Conservation (phyloP, 352 stramenopile genomes). For the Globisporangium takayamanum region DNA sequence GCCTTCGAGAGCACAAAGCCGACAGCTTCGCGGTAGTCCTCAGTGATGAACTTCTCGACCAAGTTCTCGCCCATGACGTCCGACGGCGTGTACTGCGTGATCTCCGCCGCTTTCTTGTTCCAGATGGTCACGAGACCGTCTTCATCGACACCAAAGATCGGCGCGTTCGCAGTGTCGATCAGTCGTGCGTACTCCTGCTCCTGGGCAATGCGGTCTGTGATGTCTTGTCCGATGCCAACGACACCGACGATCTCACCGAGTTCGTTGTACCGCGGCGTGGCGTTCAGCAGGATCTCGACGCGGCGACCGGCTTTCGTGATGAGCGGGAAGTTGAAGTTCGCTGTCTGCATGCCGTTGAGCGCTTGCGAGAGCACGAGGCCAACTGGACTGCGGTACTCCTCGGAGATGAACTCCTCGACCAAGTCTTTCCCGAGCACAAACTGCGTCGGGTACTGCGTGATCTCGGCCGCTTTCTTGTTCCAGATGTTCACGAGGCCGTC, state of each 20-base stretch:
- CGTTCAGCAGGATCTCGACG: constrained; percentile 84
- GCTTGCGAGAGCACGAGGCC: constrained; percentile 53
- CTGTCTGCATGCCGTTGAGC: constrained; percentile 49
- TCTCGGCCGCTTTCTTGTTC: constrained; percentile 89
- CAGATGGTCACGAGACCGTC: neutral
- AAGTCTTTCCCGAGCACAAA: constrained; percentile 88
- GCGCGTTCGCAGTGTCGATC: constrained; percentile 68
- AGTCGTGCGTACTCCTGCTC: constrained; percentile 42
- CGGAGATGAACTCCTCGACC: constrained; percentile 87
- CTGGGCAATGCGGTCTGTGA: constrained; percentile 36
- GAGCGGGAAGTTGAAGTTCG: constrained; percentile 84
- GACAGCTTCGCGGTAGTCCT: constrained; percentile 34
- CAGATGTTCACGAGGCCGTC: constrained; percentile 84
- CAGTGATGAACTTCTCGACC: constrained; percentile 66
- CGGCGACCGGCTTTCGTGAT: constrained; percentile 75
- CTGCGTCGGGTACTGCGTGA: constrained; percentile 85
- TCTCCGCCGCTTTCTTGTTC: constrained; percentile 1
- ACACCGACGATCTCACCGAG: constrained; percentile 41
- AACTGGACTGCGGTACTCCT: constrained; percentile 65
- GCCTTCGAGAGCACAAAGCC: constrained; percentile 27
- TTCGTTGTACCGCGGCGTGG: constrained; percentile 30
- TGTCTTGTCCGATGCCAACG: constrained; percentile 62
- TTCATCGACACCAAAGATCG: constrained; percentile 59
- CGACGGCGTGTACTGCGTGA: neutral
- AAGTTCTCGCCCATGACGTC: constrained; percentile 30